These are phyloP conservation scores for Logfia minima DNA, from an alignment of 129 eudicot genomes.

Conservation along the genomic window DNA sequence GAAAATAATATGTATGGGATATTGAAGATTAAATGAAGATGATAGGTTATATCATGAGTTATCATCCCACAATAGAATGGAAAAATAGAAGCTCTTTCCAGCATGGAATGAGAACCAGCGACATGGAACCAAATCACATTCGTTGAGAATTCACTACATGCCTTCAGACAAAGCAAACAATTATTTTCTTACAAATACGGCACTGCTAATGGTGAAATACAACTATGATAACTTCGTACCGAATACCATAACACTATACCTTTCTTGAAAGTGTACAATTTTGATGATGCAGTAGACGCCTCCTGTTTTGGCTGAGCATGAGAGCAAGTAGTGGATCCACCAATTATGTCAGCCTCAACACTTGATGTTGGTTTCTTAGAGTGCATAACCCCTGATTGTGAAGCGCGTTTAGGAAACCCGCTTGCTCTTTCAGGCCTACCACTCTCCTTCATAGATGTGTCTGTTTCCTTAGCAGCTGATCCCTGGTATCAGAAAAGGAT, in stretches of 20 bases:
- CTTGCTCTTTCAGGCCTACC: slow-evolving; percentile 67
- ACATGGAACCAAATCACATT: no score
- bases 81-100: no score
- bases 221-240: no score
- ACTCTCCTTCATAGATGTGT: slow-evolving; percentile 52
- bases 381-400: slow-evolving; percentile 50
- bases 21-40: no score
- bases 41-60: no score
- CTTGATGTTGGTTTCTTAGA: slow-evolving; percentile 80
- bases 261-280: slow-evolving; percentile 65
- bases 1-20: no score
- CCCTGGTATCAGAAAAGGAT: slow-evolving; percentile 51
- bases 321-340: slow-evolving; percentile 66
- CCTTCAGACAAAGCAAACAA: no score
- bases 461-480: slow-evolving; percentile 52
- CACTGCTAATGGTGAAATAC: no score
- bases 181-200: no score
- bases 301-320: slow-evolving; percentile 85
- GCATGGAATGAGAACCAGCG: no score
- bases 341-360: slow-evolving; percentile 87
- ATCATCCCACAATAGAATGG: no score
- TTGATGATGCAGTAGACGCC: slow-evolving; percentile 85
- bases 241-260: slow-evolving; percentile 37
- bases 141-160: no score
- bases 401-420: slow-evolving; percentile 59